These are phyloP conservation scores for Heimioporus retisporus DNA, from an alignment of 1,284 basidiomycete genomes.

Conservation along the genomic window DNA sequence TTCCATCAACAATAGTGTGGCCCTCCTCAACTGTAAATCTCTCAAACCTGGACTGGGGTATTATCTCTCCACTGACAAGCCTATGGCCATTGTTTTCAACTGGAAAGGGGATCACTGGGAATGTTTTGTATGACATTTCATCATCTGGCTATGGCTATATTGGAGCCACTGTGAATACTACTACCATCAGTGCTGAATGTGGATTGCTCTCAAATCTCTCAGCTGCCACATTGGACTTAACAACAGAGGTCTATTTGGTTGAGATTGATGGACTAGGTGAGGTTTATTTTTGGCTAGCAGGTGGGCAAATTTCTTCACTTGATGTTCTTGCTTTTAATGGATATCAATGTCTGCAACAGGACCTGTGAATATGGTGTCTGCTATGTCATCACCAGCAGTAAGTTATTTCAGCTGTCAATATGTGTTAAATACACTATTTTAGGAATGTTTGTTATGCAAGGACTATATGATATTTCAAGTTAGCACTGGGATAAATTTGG, in stretches of 20 bases:
- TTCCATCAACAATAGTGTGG: constrained; percentile 20
- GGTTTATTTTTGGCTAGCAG: background rate
- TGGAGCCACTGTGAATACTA: constrained; percentile 19
- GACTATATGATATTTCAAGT: constrained; percentile 8
- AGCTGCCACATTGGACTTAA: background rate
- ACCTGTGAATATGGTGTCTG: background rate
- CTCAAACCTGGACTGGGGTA: constrained; percentile 7
- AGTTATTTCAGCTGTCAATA: background rate
- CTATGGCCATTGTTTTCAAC: constrained; percentile 14
- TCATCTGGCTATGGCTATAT: background rate
- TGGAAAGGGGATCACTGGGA: constrained; percentile 21
- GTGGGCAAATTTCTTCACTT: background rate
- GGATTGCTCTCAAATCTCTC: constrained; percentile 18
- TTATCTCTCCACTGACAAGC: constrained; percentile 1
- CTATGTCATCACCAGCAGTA: background rate
- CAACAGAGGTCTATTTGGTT: background rate
- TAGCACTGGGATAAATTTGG: constrained; percentile 11
- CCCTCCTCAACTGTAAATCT: constrained; percentile 10
- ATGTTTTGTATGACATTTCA: constrained; percentile 24
- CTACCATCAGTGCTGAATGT: constrained; percentile 21
- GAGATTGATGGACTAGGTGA: constrained; percentile 17
- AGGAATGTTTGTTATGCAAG: constrained; percentile 4
- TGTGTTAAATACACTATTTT: background rate
- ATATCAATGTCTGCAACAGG: background rate
- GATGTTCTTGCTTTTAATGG: background rate